Conservation (phyloP, 139 green algal species). For the Asterochloris erici region DNA sequence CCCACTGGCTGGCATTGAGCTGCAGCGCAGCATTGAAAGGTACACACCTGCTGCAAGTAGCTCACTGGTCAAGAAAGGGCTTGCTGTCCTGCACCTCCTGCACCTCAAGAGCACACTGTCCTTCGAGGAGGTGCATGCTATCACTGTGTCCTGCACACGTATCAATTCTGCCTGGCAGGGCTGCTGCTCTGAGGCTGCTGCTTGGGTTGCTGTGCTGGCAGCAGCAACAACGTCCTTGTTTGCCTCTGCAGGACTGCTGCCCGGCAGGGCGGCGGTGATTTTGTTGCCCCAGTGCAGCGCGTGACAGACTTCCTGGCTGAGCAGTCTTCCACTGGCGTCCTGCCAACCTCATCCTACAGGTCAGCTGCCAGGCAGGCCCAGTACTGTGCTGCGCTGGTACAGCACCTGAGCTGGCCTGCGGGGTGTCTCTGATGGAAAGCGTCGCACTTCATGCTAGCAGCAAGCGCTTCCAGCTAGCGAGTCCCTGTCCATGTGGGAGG, state of each 20-base stretch:
- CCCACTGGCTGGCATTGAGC: slow-evolving; percentile 58
- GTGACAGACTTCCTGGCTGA: slow-evolving; percentile 70
- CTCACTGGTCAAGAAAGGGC: not conserved
- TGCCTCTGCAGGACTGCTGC: slow-evolving; percentile 41
- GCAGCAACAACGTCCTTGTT: not conserved
- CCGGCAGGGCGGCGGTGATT: slow-evolving; percentile 54
- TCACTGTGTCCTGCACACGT: not conserved
- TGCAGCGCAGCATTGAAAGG: slow-evolving; percentile 51
- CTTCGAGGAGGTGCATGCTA: not conserved
- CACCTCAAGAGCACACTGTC: not conserved
- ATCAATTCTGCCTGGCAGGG: not conserved
- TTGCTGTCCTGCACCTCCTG: not conserved
- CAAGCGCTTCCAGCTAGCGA: too few species aligned
- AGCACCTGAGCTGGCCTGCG: too few species aligned
- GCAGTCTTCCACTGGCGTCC: not conserved
- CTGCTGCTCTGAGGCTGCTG: not conserved
- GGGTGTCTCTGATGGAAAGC: too few species aligned
- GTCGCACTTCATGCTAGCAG: too few species aligned
- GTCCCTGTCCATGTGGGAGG: too few species aligned
- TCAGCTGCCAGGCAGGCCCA: not conserved
- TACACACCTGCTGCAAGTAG: not conserved
- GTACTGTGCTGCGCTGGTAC: not conserved
- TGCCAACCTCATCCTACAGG: slow-evolving; percentile 70
- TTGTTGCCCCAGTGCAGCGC: slow-evolving; percentile 70
- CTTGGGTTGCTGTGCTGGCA: not conserved